These are phyloP conservation scores for Ramichloridium luteum DNA, from an alignment of 2,329 filamentous ascomycete species.

Conservation along the genomic window DNA sequence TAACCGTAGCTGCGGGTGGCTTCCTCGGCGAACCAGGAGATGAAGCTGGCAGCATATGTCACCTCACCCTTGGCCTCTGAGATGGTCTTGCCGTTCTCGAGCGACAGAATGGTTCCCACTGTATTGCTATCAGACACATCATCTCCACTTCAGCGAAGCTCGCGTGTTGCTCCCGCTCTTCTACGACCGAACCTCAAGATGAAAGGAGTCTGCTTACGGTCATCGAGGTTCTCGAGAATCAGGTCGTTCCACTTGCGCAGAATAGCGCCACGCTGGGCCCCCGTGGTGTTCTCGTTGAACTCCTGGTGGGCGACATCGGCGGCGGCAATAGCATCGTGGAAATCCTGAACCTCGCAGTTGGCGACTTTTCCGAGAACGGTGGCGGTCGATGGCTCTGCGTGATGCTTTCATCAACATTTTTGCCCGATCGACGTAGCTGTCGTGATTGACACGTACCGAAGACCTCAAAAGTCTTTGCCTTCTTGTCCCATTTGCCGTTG, in stretches of 20 bases:
- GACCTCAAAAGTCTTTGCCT: constrained; percentile 84
- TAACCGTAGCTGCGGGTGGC: constrained; percentile 63
- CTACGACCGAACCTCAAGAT: no score
- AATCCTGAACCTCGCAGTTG: constrained; percentile 3
- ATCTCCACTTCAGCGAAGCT: no score
- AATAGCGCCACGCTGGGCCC: constrained; percentile 8
- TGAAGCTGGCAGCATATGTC: constrained; percentile 60
- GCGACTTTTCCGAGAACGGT: constrained; percentile 2
- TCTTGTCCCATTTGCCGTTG: constrained; percentile 82
- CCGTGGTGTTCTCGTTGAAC: constrained; percentile 7
- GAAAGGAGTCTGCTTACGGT: constrained; percentile 6
- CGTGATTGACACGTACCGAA: no score
- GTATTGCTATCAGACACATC: neutral
- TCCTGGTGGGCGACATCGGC: constrained; percentile 4
- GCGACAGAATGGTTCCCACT: constrained; percentile 3
- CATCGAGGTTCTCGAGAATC: constrained; percentile 10
- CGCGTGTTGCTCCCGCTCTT: neutral
- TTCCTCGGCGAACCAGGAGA: constrained; percentile 74
- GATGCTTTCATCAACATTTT: no score
- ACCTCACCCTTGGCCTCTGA: constrained; percentile 63
- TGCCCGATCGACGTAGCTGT: no score
- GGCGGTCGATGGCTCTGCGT: constrained; percentile 4
- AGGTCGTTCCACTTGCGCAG: constrained; percentile 14
- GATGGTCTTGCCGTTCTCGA: constrained; percentile 76
- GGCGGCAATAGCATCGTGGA: constrained; percentile 5